Base-by-base conservation (phyloP, 805 yeast species). In the Myxozyma nipponensis region DNA sequence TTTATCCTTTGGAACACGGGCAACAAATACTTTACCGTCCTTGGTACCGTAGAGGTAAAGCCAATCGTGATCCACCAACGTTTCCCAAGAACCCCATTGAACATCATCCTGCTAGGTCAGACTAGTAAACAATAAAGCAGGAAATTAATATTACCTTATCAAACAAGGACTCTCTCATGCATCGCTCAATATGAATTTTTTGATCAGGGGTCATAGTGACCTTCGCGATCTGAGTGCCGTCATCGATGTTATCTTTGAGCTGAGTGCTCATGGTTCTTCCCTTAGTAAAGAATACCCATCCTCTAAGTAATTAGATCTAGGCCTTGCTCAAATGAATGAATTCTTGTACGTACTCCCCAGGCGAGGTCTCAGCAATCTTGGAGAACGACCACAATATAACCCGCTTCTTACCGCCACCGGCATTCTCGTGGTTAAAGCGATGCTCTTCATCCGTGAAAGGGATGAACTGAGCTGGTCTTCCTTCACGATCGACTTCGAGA, bases 301-400 rank as follows among this genome's bases (percentile, higher is more conserved):
- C 58, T 38, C 56, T 52, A 28, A 18, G 22, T 19, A 35, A 13
- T 35, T 22, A 40, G 42, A 24, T 18, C 18, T 13, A 15, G 18
- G 7, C 13, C 3, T 25, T 1, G 13, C 21, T 17, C 5, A 17
- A 26, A 42, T 13, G 17, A 13, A 19, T 10, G 2, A 15, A 5
- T 7, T 13, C 10, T 6, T 17, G 24, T n/a, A 17, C 52, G 28
- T 32, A 52, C 56, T 47, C 42, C 3, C 58, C 58, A 19, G 58
- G 58, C 0, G 41, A 17, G 13, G 40, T 39, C 41, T 54, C 58
- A 24, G 48, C 48, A 23, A 54, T 45, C 18, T 19, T 39, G 5
- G 58, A 54, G 40, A 54, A 54, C 15, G 58, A 46, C 58, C 58
- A 54, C 22, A 54, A 35, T 25, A 30, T 49, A 28, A 42, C 50